These are phyloP conservation scores for Clitoria ternatea DNA, from an alignment of 306 rosid species.

Conservation along the genomic window DNA sequence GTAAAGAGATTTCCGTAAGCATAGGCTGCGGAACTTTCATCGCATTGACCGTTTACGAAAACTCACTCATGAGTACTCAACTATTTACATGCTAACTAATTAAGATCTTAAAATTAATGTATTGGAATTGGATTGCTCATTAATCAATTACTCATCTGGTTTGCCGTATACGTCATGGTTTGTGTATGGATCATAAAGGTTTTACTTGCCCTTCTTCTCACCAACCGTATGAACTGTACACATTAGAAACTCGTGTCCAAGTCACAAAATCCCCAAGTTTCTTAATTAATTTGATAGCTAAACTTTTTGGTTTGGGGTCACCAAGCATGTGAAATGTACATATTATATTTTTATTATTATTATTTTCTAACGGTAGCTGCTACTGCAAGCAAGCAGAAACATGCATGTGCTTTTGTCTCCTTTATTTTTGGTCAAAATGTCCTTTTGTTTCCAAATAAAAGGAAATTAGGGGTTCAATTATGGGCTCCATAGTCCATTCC, in stretches of 20 bases:
- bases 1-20: too few species aligned
- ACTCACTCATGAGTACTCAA: too few species aligned
- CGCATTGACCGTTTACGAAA: too few species aligned
- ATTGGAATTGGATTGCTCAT: too few species aligned
- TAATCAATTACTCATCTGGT: too few species aligned
- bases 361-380: not conserved
- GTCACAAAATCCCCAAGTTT: not conserved
- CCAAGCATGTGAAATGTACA: not conserved
- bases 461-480: not conserved
- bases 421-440: too few species aligned
- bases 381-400: not conserved
- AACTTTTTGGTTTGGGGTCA: not conserved
- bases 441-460: not conserved
- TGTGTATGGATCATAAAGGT: too few species aligned
- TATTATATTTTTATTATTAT: not conserved
- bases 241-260: not conserved
- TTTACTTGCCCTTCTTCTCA: too few species aligned
- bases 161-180: too few species aligned
- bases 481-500: slow-evolving; percentile 18
- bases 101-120: not conserved
- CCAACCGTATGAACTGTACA: not conserved
- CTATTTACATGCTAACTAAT: too few species aligned
- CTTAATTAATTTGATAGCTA: not conserved
- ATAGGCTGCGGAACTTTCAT: too few species aligned
- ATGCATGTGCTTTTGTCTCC: not conserved